Evolutionary conservation across 768 basidiomycete genomes (phyloP).

Genomic region (Suillus sp.): DNA sequence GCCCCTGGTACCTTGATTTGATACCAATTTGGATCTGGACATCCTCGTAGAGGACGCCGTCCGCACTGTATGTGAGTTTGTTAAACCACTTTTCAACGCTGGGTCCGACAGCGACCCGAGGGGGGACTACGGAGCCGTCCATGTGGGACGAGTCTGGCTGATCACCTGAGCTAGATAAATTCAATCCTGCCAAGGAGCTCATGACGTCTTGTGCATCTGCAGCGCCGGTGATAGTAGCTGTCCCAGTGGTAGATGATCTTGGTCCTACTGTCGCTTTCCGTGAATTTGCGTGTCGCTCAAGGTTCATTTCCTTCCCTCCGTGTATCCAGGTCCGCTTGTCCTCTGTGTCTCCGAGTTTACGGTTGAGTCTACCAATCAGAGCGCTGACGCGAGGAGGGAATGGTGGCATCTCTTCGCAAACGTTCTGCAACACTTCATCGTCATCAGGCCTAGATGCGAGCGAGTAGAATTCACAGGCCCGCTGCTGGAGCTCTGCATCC

Average conservation of each 20-base stretch:
- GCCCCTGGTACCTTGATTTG: slow-evolving; percentile 95
- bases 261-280: slow-evolving; percentile 45
- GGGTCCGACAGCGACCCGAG: slow-evolving; percentile 65
- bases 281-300: slow-evolving; percentile 68
- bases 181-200: slow-evolving; percentile 80
- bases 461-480: slow-evolving; percentile 96
- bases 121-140: slow-evolving; percentile 39
- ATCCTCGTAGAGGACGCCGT: slow-evolving; percentile 96
- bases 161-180: slow-evolving; percentile 47
- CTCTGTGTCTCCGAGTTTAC: slow-evolving; percentile 89
- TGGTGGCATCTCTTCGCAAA: slow-evolving; percentile 99
- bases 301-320: slow-evolving; percentile 90
- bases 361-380: slow-evolving; percentile 81
- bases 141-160: slow-evolving; percentile 20
- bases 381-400: slow-evolving; percentile 96
- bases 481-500: slow-evolving; percentile 95
- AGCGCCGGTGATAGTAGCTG: slow-evolving; percentile 38
- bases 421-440: slow-evolving; percentile 89
- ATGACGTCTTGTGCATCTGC: slow-evolving; percentile 57
- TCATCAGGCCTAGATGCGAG: slow-evolving; percentile 84
- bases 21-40: slow-evolving; percentile 93
- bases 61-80: slow-evolving; percentile 73
- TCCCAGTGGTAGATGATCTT: slow-evolving; percentile 38
- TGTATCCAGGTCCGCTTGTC: slow-evolving; percentile 96
- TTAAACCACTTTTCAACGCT: slow-evolving; percentile 89